Evolutionary conservation across 345 rosid species (phyloP).

Genomic region (Noccaea bulbosa): DNA sequence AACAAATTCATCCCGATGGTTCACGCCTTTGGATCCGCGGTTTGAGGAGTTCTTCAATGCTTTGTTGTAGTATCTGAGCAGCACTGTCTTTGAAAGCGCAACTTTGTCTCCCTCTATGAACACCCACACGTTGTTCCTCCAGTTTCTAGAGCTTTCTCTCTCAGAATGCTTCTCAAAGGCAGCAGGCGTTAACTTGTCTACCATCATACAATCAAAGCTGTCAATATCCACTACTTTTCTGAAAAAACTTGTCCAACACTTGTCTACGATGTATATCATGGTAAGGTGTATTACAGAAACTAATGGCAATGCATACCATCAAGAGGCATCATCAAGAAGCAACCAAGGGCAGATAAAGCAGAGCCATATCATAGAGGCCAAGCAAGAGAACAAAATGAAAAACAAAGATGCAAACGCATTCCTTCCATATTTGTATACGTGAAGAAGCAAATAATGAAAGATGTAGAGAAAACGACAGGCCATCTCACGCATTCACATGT

Average conservation of each 20-base stretch:
- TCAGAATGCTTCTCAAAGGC: constrained; percentile 98
- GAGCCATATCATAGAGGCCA: not conserved
- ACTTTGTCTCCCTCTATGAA: constrained; percentile 84
- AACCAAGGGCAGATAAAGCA: constrained; percentile 1
- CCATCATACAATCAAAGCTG: not conserved
- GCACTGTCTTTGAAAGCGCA: constrained; percentile 77
- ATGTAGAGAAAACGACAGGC: constrained; percentile 26
- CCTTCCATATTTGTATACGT: not conserved
- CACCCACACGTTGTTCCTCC: constrained; percentile 95
- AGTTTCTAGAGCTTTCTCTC: constrained; percentile 86
- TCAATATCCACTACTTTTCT: not conserved
- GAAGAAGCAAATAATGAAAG: not conserved
- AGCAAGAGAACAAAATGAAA: not conserved
- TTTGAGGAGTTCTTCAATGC: constrained; percentile 38
- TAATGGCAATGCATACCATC: constrained; percentile 1
- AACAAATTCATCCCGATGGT: constrained; percentile 87
- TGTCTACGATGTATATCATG: no score
- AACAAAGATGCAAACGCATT: constrained; percentile 1
- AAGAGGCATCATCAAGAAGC: not conserved
- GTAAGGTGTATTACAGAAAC: no score
- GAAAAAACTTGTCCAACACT: not conserved
- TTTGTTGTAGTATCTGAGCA: constrained; percentile 87
- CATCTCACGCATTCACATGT: constrained; percentile 27
- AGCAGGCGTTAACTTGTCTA: constrained; percentile 83
- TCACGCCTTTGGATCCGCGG: constrained; percentile 12